Conservation (phyloP, 2,329 filamentous ascomycete species). For the Ustulina deusta region DNA sequence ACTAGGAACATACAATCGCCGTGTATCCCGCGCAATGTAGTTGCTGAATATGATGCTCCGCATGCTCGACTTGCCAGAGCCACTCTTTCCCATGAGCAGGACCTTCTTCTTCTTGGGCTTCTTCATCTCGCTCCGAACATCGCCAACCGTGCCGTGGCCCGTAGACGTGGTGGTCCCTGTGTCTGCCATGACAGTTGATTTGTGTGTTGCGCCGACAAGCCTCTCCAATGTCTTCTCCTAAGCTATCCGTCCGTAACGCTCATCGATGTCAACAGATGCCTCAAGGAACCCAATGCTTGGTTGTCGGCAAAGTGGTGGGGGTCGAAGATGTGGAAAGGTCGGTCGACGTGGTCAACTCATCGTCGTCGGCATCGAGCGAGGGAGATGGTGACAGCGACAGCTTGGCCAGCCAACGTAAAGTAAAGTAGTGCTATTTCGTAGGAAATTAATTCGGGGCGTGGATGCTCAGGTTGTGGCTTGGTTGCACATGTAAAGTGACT, state of each 20-base stretch:
- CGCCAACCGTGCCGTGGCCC: slow-evolving; percentile 47
- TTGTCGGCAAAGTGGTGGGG: not conserved
- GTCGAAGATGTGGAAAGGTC: not conserved
- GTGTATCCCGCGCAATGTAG: slow-evolving; percentile 95
- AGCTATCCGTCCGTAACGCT: not conserved
- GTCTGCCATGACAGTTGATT: slow-evolving; percentile 47
- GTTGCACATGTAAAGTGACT: not conserved
- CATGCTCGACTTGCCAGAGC: slow-evolving; percentile 98
- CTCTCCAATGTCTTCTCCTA: slow-evolving; percentile 42
- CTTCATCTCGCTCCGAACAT: slow-evolving; percentile 65
- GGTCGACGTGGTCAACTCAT: slow-evolving; percentile 31
- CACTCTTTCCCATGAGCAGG: slow-evolving; percentile 92
- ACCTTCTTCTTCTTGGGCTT: slow-evolving; percentile 89
- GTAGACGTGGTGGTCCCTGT: slow-evolving; percentile 43
- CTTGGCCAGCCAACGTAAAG: not conserved
- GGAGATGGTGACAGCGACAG: not conserved
- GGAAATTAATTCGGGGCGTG: not conserved
- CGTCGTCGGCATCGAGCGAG: slow-evolving; percentile 7
- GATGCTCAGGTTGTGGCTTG: not conserved
- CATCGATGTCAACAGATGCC: not conserved
- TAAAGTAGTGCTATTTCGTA: not conserved
- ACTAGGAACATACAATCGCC: slow-evolving; percentile 70
- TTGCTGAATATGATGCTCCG: slow-evolving; percentile 99
- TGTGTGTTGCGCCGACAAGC: not conserved
- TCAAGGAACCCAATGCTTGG: not conserved